A percentile compares a stretch with the other conserved stretches of the same genome.
phyloP scores from a whole-genome alignment of 352 stramenopile genomes.

The Globisporangium heterothallicum region DNA sequence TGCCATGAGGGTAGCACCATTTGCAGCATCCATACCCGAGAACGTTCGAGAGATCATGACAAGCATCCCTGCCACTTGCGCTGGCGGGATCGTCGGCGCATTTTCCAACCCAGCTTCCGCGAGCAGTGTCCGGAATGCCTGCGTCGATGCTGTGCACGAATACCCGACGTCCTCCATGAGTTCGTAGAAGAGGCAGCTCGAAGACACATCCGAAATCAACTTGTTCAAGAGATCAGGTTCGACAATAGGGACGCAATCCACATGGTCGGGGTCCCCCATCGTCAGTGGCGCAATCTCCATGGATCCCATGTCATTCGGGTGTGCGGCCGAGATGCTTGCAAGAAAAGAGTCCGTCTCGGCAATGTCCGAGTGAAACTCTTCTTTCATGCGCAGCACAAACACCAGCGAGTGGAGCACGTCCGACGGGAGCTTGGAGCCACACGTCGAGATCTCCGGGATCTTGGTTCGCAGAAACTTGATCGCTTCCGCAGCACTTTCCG shows the following conservation, averaged over 20 bases:
- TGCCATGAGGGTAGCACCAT: conserved; percentile 72
- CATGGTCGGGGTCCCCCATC: conserved; percentile 80
- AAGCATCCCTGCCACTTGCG: conserved; percentile 86
- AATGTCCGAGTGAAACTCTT: conserved; percentile 64
- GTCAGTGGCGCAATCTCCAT: conserved; percentile 84
- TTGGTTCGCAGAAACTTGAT: conserved; percentile 78
- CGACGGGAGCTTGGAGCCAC: conserved; percentile 72
- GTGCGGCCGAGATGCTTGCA: conserved; percentile 78
- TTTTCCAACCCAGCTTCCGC: conserved; percentile 78
- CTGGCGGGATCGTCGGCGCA: conserved; percentile 74
- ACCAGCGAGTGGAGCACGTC: conserved; percentile 81
- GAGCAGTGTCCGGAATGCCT: conserved; percentile 78
- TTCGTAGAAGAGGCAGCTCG: conserved; percentile 84
- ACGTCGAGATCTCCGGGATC: conserved; percentile 81
- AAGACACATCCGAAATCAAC: conserved; percentile 73
- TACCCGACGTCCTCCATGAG: conserved; percentile 90
- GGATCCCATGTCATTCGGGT: conserved; percentile 81
- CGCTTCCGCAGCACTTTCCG: conserved; percentile 46
- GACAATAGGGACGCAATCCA: conserved; percentile 66
- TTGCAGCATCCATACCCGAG: conserved; percentile 51
- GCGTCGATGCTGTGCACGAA: conserved; percentile 66
- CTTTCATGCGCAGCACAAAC: conserved; percentile 78
- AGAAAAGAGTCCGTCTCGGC: conserved; percentile 83
- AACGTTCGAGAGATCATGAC: conserved; percentile 84
- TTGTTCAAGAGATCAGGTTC: conserved; percentile 63